Percentiles rank a stretch among this genome's conserved stretches.
phyloP scores from a whole-genome alignment of 176 grass and related monocot species.

The Miscanthus lutarioriparius region DNA sequence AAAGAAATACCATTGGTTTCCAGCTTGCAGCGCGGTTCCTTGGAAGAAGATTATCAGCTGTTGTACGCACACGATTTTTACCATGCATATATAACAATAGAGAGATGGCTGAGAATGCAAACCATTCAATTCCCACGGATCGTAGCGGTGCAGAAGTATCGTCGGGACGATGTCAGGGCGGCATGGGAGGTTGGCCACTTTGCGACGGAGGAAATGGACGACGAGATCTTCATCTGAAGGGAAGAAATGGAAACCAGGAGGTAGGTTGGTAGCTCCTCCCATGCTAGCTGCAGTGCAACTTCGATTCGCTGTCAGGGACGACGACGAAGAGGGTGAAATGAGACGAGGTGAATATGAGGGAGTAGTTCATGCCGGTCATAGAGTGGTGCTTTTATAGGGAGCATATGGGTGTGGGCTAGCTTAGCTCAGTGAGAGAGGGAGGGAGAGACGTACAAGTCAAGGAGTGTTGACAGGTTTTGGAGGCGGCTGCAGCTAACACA shows the following conservation, averaged over 20 bases:
- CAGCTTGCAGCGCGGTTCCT: conserved; percentile 76
- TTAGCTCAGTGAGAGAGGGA: not conserved
- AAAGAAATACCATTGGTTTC: conserved; percentile 75
- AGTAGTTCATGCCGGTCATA: conserved; percentile 12
- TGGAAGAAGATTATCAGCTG: not conserved
- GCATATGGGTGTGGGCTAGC: not conserved
- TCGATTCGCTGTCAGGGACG: not conserved
- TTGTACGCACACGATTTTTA: not conserved
- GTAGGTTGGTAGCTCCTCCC: conserved; percentile 62
- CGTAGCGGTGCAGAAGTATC: conserved; percentile 42
- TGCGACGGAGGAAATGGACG: conserved; percentile 72
- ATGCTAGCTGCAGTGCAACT: conserved; percentile 34
- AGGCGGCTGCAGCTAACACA: conserved; percentile 37
- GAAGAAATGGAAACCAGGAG: conserved; percentile 88
- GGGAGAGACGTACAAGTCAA: conserved; percentile 37
- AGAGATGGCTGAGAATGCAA: conserved; percentile 1
- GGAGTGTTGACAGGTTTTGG: conserved; percentile 42
- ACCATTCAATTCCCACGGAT: conserved; percentile 85
- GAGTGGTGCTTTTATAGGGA: conserved; percentile 38
- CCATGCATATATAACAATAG: not conserved
- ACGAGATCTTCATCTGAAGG: conserved; percentile 85
- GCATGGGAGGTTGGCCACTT: conserved; percentile 59
- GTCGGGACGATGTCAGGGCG: conserved; percentile 74
- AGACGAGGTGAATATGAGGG: not conserved
- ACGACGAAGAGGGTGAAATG: not conserved